A percentile compares a stretch with the other conserved stretches of the same genome.
Conservation (phyloP, 306 rosid genomes). For the Coriaria nepalensis region DNA sequence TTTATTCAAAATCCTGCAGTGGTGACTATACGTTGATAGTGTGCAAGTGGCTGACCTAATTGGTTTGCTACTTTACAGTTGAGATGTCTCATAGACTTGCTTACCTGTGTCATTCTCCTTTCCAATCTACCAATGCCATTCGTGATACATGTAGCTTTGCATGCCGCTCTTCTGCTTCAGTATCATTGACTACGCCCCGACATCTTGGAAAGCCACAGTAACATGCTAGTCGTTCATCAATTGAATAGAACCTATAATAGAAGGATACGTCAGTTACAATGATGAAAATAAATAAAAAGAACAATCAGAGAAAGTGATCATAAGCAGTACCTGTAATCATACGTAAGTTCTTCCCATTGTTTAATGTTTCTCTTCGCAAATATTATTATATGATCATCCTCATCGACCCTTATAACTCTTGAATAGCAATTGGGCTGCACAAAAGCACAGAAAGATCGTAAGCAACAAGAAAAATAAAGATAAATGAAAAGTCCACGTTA, state of each 20-base stretch:
- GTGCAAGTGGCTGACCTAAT: too few relatives aligned
- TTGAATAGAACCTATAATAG: slow-evolving; percentile 70
- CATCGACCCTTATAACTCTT: slow-evolving; percentile 75
- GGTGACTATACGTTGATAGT: too few relatives aligned
- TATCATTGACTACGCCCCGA: slow-evolving; percentile 88
- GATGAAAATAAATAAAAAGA: slow-evolving; percentile 11
- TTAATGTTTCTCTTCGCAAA: slow-evolving; percentile 94
- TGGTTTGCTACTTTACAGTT: background rate
- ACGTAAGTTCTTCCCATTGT: slow-evolving; percentile 97
- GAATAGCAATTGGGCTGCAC: slow-evolving; percentile 99
- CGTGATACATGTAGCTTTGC: slow-evolving; percentile 50
- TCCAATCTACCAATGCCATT: slow-evolving; percentile 77
- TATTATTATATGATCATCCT: slow-evolving; percentile 91
- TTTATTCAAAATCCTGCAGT: background rate
- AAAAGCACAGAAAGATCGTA: slow-evolving; percentile 1
- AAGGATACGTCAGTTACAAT: slow-evolving; percentile 25
- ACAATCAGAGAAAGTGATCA: background rate
- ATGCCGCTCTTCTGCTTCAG: slow-evolving; percentile 88
- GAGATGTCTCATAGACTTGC: slow-evolving; percentile 10
- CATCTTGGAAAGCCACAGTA: slow-evolving; percentile 90
- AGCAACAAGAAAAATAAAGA: background rate
- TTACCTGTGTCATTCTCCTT: slow-evolving; percentile 62
- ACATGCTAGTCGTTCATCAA: slow-evolving; percentile 87
- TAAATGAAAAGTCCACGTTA: background rate
- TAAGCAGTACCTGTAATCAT: slow-evolving; percentile 71